Percentiles rank a stretch among this genome's conserved stretches.
Evolutionary conservation across 2,329 filamentous ascomycete genomes (phyloP).

Genomic region (Botrytis squamosa): DNA sequence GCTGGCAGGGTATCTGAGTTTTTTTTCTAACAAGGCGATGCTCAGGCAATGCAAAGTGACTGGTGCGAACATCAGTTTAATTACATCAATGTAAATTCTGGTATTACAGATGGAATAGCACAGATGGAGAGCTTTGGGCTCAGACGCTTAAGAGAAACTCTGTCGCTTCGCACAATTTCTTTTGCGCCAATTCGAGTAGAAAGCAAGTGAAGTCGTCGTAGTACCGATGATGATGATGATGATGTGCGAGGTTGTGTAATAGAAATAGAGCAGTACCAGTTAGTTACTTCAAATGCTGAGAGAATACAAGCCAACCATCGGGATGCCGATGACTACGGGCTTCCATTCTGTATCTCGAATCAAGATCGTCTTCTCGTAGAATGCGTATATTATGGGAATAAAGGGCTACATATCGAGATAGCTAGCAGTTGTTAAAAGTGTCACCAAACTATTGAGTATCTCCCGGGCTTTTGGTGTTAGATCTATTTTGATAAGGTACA

Average conservation of each 20-base stretch:
- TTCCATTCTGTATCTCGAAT: background rate
- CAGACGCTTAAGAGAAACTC: background rate
- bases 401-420: background rate
- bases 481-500: background rate
- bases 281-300: background rate
- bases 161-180: conserved; percentile 1
- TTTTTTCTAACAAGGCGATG: background rate
- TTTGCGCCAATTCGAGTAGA: background rate
- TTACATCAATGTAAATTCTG: background rate
- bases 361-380: background rate
- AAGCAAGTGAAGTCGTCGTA: background rate
- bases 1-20: background rate
- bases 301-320: conserved; percentile 1
- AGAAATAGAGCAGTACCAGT: background rate
- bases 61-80: background rate
- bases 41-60: conserved; percentile 3
- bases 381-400: background rate
- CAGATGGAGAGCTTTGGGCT: background rate
- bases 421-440: background rate
- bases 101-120: background rate
- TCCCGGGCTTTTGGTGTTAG: background rate
- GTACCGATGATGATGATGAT: conserved; percentile 17
- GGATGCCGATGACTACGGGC: conserved; percentile 5
- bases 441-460: background rate
- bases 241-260: conserved; percentile 7